Evolutionary conservation across 2,329 filamentous ascomycete species (phyloP), one percentile per base, ranked within the genome.

Genomic region (Grosmannia penicillata): DNA sequence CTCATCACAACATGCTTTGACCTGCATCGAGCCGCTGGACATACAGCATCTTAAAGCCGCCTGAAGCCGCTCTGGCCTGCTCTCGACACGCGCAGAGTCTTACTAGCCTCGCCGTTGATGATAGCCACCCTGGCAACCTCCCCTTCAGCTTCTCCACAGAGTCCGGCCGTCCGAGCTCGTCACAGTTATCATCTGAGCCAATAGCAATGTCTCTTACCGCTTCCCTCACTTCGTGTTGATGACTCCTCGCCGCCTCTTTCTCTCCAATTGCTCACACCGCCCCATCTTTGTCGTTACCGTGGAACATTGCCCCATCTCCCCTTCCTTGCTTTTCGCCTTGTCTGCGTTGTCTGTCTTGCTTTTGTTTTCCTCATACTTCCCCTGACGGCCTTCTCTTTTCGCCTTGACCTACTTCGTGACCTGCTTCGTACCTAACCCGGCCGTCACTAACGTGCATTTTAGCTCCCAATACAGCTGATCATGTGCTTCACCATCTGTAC

Each of bases 251-350:
- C 10, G n/a, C 26, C 26, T 27, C 11, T 25, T 13, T 10, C 30
- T 25, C 34, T 33, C 8, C 18, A 5, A 17, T 33, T 32, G 33
- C 24, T 40, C 41, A 41, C 41, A 43, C 41, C 41, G 41, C 41
- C 27, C 33, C 36, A 27, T 43, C 29, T 36, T 21, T 13, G 29
- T 28, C 37, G 37, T 38, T 37, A 28, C 25, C 34, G 38, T 40
- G 31, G 32, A 30, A 36, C 35, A 14, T 22, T 14, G 14, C 19
- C 25, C 31, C 31, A 15, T 19, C 18, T 24, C 14, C 17, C 32
- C 39, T 17, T 14, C 29, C 18, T 11, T 11, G 8, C 18, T 32
- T 21, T 6, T 32, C 14, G 19, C 28, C n/a, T 24, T 10, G 27
- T 36, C 8, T 24, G 22, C 40, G 22, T 19, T 34, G 31, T 31